phyloP scores from a whole-genome alignment of 176 grass and related monocot species.

The Stipa capillata region DNA sequence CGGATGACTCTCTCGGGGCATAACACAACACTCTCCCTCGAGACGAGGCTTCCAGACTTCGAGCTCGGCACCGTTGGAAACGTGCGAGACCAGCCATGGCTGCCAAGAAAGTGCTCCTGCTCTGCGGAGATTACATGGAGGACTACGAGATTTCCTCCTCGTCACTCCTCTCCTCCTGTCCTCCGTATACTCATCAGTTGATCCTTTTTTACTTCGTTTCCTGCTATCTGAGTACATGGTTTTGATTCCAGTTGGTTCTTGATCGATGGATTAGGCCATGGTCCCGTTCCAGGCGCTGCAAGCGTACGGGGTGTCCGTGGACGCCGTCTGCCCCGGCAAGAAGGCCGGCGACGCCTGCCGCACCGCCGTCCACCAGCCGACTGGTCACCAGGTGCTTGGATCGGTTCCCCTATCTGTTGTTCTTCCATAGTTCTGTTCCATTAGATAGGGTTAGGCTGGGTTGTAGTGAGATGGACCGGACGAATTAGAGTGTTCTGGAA shows the following conservation, averaged over 20 bases:
- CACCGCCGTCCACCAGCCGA: conserved; percentile 49
- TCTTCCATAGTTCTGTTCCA: background rate
- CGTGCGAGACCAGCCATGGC: conserved; percentile 46
- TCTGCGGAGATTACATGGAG: conserved; percentile 92
- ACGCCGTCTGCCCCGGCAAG: conserved; percentile 78
- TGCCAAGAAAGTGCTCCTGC: conserved; percentile 62
- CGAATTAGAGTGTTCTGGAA: background rate
- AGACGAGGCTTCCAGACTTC: background rate
- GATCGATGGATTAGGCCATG: conserved; percentile 69
- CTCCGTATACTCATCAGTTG: background rate
- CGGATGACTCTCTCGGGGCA: conserved; percentile 28
- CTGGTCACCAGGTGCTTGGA: conserved; percentile 55
- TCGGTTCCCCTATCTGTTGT: background rate
- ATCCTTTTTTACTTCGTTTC: background rate
- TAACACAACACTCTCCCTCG: conserved; percentile 3
- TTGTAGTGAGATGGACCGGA: background rate
- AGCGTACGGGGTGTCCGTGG: conserved; percentile 63
- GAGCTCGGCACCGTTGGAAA: background rate
- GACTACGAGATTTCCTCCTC: conserved; percentile 96
- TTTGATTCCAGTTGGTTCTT: background rate
- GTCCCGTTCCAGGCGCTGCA: conserved; percentile 91
- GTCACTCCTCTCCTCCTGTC: background rate
- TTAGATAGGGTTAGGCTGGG: background rate
- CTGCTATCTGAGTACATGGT: background rate
- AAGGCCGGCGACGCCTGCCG: conserved; percentile 69